These are phyloP conservation scores for Jamesozyma hellenica DNA, from an alignment of 805 yeast genomes.

Conservation along the genomic window DNA sequence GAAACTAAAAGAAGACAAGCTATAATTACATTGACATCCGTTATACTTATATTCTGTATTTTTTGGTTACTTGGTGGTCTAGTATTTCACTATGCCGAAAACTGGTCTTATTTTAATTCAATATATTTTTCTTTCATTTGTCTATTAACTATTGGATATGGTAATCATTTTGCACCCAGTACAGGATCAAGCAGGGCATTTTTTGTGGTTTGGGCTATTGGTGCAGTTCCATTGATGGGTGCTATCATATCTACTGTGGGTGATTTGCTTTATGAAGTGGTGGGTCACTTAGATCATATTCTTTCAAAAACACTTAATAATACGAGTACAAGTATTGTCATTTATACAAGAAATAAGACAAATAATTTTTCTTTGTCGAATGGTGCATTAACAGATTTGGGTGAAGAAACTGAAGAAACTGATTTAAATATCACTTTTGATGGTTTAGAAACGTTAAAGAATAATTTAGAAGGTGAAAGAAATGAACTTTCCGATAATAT, in stretches of 20 bases:
- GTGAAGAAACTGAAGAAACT: neutral
- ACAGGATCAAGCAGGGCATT: constrained; percentile 59
- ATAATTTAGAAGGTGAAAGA: neutral
- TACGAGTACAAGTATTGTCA: constrained; percentile 8
- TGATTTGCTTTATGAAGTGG: constrained; percentile 32
- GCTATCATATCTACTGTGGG: constrained; percentile 64
- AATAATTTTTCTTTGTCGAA: neutral
- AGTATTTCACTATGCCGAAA: constrained; percentile 49
- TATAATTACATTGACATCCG: constrained; percentile 30
- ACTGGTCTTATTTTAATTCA: constrained; percentile 61
- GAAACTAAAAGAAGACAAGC: constrained; percentile 34
- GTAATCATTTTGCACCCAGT: constrained; percentile 65
- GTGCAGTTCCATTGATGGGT: constrained; percentile 84
- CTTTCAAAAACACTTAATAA: constrained; percentile 10
- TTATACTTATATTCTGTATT: constrained; percentile 37
- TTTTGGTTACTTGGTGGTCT: constrained; percentile 72
- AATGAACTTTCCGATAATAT: too few species aligned
- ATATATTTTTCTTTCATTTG: constrained; percentile 72
- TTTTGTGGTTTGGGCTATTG: constrained; percentile 70
- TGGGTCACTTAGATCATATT: constrained; percentile 15
- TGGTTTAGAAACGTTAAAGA: neutral
- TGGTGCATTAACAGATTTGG: neutral
- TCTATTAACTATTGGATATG: constrained; percentile 77
- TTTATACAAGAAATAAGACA: constrained; percentile 3
- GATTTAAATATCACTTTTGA: neutral